These are phyloP conservation scores for Rubus parviflorus DNA, from an alignment of 306 rosid genomes.

Conservation along the genomic window DNA sequence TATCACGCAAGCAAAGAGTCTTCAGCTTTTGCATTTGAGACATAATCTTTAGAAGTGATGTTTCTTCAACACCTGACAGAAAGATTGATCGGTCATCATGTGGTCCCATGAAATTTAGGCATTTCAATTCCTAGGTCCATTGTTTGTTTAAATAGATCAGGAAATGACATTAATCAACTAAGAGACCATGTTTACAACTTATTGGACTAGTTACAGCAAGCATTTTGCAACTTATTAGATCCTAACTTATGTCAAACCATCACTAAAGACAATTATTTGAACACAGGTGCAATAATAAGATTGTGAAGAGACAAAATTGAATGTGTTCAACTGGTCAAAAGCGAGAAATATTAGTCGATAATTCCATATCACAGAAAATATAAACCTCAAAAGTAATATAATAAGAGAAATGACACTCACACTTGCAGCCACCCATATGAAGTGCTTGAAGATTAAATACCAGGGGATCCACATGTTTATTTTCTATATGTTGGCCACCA, in stretches of 20 bases:
- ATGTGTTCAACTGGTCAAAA: neutral
- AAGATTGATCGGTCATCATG: slow-evolving; percentile 18
- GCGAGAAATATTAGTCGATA: neutral
- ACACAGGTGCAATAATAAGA: neutral
- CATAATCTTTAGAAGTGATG: slow-evolving; percentile 56
- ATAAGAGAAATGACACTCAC: slow-evolving; percentile 40
- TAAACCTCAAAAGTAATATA: slow-evolving; percentile 17
- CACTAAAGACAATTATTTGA: neutral
- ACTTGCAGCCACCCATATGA: slow-evolving; percentile 75
- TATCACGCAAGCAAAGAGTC: slow-evolving; percentile 70
- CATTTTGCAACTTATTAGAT: slow-evolving; percentile 17
- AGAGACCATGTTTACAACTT: slow-evolving; percentile 22
- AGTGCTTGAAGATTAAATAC: slow-evolving; percentile 59
- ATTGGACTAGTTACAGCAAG: slow-evolving; percentile 12
- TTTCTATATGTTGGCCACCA: slow-evolving; percentile 31
- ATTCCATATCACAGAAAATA: neutral
- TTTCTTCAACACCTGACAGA: slow-evolving; percentile 48
- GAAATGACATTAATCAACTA: slow-evolving; percentile 19
- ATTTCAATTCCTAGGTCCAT: neutral
- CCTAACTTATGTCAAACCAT: slow-evolving; percentile 15
- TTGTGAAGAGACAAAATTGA: neutral
- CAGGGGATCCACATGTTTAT: slow-evolving; percentile 36
- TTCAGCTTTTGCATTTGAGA: slow-evolving; percentile 59
- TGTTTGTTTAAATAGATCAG: neutral
- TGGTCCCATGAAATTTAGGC: slow-evolving; percentile 7